phyloP scores from a whole-genome alignment of 148 eudicot genomes.

The Spergularia marina region DNA sequence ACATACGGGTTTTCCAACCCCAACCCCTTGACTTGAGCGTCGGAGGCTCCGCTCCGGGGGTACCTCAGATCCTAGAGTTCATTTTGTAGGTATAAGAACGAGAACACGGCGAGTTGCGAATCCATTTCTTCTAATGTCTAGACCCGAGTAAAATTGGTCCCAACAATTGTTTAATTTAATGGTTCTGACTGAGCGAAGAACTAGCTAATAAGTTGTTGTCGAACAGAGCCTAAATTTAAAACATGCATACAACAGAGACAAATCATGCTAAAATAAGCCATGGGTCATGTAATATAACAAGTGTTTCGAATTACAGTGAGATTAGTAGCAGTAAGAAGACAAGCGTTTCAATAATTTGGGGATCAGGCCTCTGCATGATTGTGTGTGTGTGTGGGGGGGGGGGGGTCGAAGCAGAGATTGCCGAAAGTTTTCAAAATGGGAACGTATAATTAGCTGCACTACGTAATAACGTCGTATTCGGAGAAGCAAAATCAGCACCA shows the following conservation, averaged over 20 bases:
- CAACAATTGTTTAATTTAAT: too few relatives aligned
- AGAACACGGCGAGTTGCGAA: too few relatives aligned
- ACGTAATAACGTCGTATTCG: slow-evolving; percentile 3
- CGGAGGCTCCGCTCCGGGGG: too few relatives aligned
- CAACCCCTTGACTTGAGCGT: too few relatives aligned
- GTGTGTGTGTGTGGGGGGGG: background rate
- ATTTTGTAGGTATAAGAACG: too few relatives aligned
- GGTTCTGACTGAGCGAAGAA: too few relatives aligned
- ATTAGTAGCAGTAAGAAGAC: background rate
- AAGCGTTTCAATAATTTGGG: background rate
- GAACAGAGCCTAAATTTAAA: background rate
- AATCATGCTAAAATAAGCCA: slow-evolving; percentile 1
- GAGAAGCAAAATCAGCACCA: slow-evolving; percentile 15
- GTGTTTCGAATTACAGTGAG: slow-evolving; percentile 13
- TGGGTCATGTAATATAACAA: background rate
- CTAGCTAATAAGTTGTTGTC: too few relatives aligned
- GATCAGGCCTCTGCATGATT: slow-evolving; percentile 9
- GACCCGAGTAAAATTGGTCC: too few relatives aligned
- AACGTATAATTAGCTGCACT: slow-evolving; percentile 22
- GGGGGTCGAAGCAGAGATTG: slow-evolving; percentile 1
- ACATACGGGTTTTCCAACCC: too few relatives aligned
- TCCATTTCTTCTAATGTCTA: too few relatives aligned
- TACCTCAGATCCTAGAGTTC: too few relatives aligned
- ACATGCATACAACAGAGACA: background rate
- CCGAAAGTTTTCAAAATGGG: slow-evolving; percentile 4